phyloP scores from a whole-genome alignment of 306 rosid species.

The Prunus padus region DNA sequence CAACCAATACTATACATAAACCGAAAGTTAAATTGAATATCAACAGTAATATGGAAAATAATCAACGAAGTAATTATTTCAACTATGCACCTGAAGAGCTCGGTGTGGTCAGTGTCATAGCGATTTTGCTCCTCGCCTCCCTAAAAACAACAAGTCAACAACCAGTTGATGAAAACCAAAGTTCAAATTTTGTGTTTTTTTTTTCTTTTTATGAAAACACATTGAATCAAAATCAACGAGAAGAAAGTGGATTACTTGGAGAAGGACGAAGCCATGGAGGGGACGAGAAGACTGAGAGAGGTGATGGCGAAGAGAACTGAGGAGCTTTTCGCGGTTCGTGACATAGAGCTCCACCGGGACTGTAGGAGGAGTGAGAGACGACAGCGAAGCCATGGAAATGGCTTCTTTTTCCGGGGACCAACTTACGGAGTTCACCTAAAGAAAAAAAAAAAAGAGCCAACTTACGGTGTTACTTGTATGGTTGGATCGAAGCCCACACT shows the following conservation, averaged over 20 bases:
- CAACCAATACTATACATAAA: background rate
- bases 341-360: conserved; percentile 62
- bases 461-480: background rate
- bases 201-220: background rate
- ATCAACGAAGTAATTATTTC: background rate
- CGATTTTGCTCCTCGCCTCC: conserved; percentile 89
- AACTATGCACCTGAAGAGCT: conserved; percentile 70
- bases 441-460: too few species aligned
- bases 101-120: conserved; percentile 80
- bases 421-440: too few species aligned
- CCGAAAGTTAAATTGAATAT: background rate
- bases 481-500: background rate
- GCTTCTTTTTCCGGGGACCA: conserved; percentile 11
- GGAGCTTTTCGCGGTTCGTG: conserved; percentile 55
- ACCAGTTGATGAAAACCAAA: background rate
- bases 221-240: background rate
- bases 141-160: conserved; percentile 30
- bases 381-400: conserved; percentile 45
- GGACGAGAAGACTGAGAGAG: conserved; percentile 53
- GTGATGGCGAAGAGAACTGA: conserved; percentile 51
- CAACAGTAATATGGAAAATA: background rate
- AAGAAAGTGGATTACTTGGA: conserved; percentile 43
- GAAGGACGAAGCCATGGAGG: conserved; percentile 72
- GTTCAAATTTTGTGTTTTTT: background rate
- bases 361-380: conserved; percentile 47